A percentile compares a stretch with the other conserved stretches of the same genome.
Evolutionary conservation across 176 grass and related monocot genomes (phyloP).

Genomic region (Puya raimondii): DNA sequence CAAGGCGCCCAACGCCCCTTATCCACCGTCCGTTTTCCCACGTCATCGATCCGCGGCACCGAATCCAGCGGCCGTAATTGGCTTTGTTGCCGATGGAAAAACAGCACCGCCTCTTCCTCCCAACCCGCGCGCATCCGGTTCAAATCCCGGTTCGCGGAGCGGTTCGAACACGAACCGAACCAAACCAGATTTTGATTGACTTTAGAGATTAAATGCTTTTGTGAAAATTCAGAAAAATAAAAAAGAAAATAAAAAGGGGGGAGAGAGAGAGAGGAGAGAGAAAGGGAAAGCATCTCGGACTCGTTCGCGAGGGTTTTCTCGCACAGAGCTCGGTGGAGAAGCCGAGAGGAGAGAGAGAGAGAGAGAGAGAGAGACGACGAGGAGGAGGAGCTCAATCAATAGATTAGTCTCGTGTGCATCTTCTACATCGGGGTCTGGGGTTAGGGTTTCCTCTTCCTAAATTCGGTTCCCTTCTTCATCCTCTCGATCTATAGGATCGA

Average conservation of each 20-base stretch:
- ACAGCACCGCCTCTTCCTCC: background rate
- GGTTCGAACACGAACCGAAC: constrained; percentile 3
- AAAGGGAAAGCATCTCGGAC: too few species aligned
- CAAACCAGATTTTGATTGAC: background rate
- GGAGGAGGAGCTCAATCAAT: background rate
- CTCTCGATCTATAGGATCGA: background rate
- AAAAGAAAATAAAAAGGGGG: constrained; percentile 7
- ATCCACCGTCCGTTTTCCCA: constrained; percentile 31
- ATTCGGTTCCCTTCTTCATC: background rate
- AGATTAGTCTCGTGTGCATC: background rate
- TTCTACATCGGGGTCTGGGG: background rate
- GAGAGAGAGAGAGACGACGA: background rate
- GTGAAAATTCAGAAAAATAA: constrained; percentile 5
- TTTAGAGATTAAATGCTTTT: background rate
- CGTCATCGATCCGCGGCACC: constrained; percentile 41
- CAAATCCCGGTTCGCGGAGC: constrained; percentile 6
- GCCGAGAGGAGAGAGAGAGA: background rate
- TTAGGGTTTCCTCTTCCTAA: background rate
- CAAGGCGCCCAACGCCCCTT: background rate
- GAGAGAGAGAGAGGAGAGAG: background rate
- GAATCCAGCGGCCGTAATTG: constrained; percentile 22
- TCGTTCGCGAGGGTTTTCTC: background rate
- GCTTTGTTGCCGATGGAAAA: constrained; percentile 7
- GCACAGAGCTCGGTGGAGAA: background rate
- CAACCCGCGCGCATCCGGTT: constrained; percentile 6